phyloP scores from a whole-genome alignment of 352 stramenopile species.

The Phytophthora ohioensis region DNA sequence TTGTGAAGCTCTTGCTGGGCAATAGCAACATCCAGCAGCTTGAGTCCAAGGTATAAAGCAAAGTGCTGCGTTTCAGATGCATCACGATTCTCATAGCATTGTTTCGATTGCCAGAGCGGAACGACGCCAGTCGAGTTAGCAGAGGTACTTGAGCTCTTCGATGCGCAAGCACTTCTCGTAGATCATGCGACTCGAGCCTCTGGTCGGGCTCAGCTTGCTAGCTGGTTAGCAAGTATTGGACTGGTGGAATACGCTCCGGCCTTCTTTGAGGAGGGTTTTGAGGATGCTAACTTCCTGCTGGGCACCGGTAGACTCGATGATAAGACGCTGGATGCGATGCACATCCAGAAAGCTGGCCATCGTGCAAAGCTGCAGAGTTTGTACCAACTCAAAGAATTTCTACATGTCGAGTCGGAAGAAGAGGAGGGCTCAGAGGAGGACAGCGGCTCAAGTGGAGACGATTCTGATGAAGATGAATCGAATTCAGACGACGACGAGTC shows the following conservation, averaged over 20 bases:
- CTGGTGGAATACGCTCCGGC: slow-evolving; percentile 65
- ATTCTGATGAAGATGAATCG: slow-evolving; percentile 31
- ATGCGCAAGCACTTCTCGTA: slow-evolving; percentile 46
- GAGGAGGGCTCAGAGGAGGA: slow-evolving; percentile 46
- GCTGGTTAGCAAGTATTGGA: slow-evolving; percentile 79
- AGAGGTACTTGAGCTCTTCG: slow-evolving; percentile 43
- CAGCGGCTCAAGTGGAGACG: slow-evolving; percentile 22
- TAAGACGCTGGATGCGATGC: slow-evolving; percentile 60
- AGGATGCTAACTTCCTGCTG: slow-evolving; percentile 73
- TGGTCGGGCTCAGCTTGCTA: slow-evolving; percentile 47
- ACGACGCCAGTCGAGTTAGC: slow-evolving; percentile 71
- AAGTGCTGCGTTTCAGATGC: background rate
- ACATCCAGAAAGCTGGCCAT: slow-evolving; percentile 75
- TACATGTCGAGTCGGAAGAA: slow-evolving; percentile 35
- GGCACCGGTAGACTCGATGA: slow-evolving; percentile 52
- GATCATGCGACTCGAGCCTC: slow-evolving; percentile 45
- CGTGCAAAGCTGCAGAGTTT: slow-evolving; percentile 70
- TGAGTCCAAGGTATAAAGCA: slow-evolving; percentile 50
- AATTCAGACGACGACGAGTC: slow-evolving; percentile 37
- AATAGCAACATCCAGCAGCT: slow-evolving; percentile 44
- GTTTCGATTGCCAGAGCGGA: slow-evolving; percentile 39
- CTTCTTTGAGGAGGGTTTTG: slow-evolving; percentile 67
- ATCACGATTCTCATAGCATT: slow-evolving; percentile 4
- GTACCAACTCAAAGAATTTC: slow-evolving; percentile 72
- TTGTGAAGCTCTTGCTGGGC: slow-evolving; percentile 67